Evolutionary conservation across 192 early-diverging fungal genomes (phyloP).

Genomic region (Podila epicladia): DNA sequence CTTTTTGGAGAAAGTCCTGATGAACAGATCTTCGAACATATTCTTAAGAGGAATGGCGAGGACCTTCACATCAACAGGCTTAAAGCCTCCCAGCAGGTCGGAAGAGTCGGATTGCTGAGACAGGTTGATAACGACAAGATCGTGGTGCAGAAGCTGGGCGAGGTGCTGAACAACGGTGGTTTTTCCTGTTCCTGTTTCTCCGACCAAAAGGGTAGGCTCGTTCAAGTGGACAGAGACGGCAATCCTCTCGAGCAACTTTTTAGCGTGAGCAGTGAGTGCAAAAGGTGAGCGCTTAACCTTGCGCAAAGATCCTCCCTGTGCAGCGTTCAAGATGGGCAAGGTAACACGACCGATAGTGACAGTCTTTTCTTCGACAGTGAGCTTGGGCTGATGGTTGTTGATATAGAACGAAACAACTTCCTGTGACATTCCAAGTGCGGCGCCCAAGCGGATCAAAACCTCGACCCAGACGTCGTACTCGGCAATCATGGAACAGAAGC

Average conservation of each 20-base stretch:
- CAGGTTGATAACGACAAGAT: constrained; percentile 93
- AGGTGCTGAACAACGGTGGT: constrained; percentile 95
- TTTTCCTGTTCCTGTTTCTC: constrained; percentile 99
- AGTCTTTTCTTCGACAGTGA: constrained; percentile 51
- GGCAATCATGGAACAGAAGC: constrained; percentile 84
- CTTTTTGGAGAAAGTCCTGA: constrained; percentile 85
- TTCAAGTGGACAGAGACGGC: constrained; percentile 81
- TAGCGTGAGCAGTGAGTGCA: constrained; percentile 86
- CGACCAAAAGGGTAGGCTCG: constrained; percentile 91
- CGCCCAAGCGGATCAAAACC: constrained; percentile 72
- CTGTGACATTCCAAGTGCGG: constrained; percentile 70
- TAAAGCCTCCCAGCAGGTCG: constrained; percentile 97
- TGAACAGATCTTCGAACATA: constrained; percentile 88
- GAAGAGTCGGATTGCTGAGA: constrained; percentile 95
- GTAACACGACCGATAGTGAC: constrained; percentile 69
- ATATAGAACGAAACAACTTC: constrained; percentile 77
- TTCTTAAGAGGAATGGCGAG: constrained; percentile 85
- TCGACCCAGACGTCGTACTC: constrained; percentile 70
- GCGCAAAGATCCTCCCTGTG: constrained; percentile 44
- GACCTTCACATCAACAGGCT: constrained; percentile 88
- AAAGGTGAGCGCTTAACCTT: constrained; percentile 67
- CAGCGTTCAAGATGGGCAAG: constrained; percentile 46
- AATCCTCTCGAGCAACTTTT: constrained; percentile 86
- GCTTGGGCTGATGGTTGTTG: constrained; percentile 71
- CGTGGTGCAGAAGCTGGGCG: constrained; percentile 76